Conservation (phyloP, 129 eudicot species). For the Kitagawia praeruptora region DNA sequence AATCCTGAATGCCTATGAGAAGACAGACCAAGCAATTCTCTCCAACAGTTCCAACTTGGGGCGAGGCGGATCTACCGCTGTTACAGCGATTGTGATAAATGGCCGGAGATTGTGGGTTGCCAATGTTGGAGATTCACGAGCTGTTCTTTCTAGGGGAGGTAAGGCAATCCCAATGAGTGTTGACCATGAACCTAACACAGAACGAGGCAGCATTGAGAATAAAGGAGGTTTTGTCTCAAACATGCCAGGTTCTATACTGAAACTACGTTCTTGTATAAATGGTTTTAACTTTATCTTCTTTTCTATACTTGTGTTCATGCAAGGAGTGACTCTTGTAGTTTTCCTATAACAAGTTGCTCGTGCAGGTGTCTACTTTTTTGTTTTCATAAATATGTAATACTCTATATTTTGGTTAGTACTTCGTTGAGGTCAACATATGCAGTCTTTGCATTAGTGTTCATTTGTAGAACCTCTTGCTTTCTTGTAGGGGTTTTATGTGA, state of each 20-base stretch:
- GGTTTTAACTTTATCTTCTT: not conserved
- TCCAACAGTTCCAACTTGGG: slow-evolving; percentile 64
- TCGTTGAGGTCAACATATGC: not conserved
- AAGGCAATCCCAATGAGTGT: slow-evolving; percentile 63
- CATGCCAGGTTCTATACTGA: slow-evolving; percentile 64
- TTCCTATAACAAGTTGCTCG: not conserved
- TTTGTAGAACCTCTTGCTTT: not conserved
- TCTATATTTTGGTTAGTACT: not conserved
- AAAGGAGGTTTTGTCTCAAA: slow-evolving; percentile 86
- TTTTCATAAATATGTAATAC: not conserved
- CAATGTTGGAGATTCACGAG: slow-evolving; percentile 92
- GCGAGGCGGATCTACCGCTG: slow-evolving; percentile 89
- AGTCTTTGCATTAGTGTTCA: not conserved
- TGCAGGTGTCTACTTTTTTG: not conserved
- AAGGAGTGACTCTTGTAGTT: not conserved
- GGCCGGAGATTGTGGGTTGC: slow-evolving; percentile 64
- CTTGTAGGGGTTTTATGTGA: not conserved
- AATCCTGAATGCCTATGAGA: slow-evolving; percentile 67
- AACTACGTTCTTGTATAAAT: not conserved
- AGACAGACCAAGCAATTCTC: slow-evolving; percentile 78
- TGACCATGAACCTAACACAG: slow-evolving; percentile 87
- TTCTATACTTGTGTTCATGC: not conserved
- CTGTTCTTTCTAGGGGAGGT: slow-evolving; percentile 59
- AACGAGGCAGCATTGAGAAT: slow-evolving; percentile 65
- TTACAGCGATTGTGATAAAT: slow-evolving; percentile 64